Base-by-base conservation (phyloP, 345 rosid genomes). In the Gossypium arboreum region DNA sequence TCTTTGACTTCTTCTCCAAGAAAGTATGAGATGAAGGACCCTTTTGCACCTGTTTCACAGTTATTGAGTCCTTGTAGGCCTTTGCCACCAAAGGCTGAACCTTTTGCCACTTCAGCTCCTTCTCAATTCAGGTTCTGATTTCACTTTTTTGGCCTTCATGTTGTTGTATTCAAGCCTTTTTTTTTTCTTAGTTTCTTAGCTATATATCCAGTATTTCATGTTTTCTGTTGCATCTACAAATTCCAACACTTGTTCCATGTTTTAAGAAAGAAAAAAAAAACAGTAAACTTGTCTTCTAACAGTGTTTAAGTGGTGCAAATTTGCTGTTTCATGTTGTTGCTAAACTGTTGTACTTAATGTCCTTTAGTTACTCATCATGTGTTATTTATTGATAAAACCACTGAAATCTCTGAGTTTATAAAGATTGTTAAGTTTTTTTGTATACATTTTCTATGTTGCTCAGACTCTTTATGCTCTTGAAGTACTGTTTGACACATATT, bases 71-170 rank as follows among this genome's bases (percentile, higher is more conserved):
- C 98, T 9, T 78, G 75, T 17, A 64, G 79, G 68, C 81, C 89
- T 29, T 74, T 83, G 72, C 88, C 93, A 3, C 89, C 83, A 1
- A 83, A 79, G 80, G 83, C 85, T 13, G 91, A 88, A 60, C 82
- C 89, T 44, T 79, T 78, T 7, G 87, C 76, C 44, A 79, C 76
- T 76, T 85, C 85, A 1, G 56, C 81, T 47, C 93, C 90, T 13
- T 79, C 91, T 44, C 89, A 86, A 22, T 88, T 90, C 94, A 91
- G 97, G 98, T 94, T 57, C 69, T 81, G 22, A 13, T 54, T 63
- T 69, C 68, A 29, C 58, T 18, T 70, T 29, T 17, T 62, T 63
- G 60, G 51, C 43, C 12, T 0, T 39, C 34, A 51, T 73, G 43
- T 57, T 64, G 50, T 41, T 39, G 2, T n/a, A 15, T 25, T 45